These are phyloP conservation scores for Sporothrix mexicana DNA, from an alignment of 2,329 filamentous ascomycete species.

Conservation along the genomic window DNA sequence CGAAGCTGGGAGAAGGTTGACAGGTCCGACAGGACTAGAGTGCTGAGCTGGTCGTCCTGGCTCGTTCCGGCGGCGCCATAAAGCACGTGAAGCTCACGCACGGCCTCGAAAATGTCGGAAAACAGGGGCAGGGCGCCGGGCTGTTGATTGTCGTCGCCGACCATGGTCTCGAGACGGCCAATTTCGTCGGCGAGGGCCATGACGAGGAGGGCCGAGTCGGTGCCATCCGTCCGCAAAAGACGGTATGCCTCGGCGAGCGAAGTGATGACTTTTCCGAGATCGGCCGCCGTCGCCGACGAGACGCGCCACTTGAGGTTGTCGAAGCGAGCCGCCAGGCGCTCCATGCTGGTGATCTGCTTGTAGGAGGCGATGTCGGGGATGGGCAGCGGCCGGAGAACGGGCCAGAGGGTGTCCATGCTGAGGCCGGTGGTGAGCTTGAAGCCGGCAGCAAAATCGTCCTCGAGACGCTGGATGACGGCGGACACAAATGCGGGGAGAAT, in stretches of 20 bases:
- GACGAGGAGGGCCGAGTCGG: slow-evolving; percentile 54
- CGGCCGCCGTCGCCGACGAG: slow-evolving; percentile 53
- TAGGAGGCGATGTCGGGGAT: slow-evolving; percentile 55
- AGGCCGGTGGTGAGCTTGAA: slow-evolving; percentile 77
- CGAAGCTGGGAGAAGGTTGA: slow-evolving; percentile 53
- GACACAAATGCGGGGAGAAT: slow-evolving; percentile 47
- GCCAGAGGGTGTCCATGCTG: slow-evolving; percentile 82
- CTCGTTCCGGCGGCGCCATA: slow-evolving; percentile 40
- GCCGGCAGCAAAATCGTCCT: slow-evolving; percentile 67
- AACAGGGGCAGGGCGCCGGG: slow-evolving; percentile 63
- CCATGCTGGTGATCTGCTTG: slow-evolving; percentile 56
- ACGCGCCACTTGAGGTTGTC: slow-evolving; percentile 66
- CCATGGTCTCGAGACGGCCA: slow-evolving; percentile 54
- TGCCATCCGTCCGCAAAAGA: slow-evolving; percentile 51
- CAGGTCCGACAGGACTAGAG: slow-evolving; percentile 55
- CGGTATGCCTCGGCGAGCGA: slow-evolving; percentile 63
- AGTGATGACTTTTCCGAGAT: slow-evolving; percentile 59
- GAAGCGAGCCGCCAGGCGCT: slow-evolving; percentile 63
- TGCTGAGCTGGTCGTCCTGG: slow-evolving; percentile 31
- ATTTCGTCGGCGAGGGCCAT: slow-evolving; percentile 58
- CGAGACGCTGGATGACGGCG: slow-evolving; percentile 51
- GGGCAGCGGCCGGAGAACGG: slow-evolving; percentile 68
- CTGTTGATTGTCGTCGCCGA: slow-evolving; percentile 51
- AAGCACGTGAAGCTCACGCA: slow-evolving; percentile 60
- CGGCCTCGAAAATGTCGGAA: slow-evolving; percentile 59